Evolutionary conservation across 108 stramenopile genomes (phyloP), one percentile per base, ranked within the genome.

Genomic region (Chaetoceros tenuissimus): DNA sequence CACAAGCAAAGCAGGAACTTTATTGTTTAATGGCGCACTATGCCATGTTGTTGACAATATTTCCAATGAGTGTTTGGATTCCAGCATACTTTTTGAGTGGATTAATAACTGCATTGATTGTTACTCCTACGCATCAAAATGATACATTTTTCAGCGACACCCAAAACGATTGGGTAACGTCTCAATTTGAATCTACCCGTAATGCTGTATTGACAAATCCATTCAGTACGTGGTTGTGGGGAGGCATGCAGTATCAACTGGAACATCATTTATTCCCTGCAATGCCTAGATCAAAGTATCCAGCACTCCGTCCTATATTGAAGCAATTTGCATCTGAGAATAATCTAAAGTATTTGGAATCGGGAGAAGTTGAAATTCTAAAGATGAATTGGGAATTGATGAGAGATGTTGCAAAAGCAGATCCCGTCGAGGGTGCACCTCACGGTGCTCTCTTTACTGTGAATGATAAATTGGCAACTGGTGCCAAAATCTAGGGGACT

Each of bases 211-310:
- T 45, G 48, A 67, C 68, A 28, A 80, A 76, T 56, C 75, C 72
- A 3, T 71, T 77, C 62, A 65, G 69, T 13, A 72, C 76, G 51
- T 82, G 80, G 77, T 51, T 85, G 44, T 85, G 81, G 81, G 84
- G 84, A 2, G 84, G 84, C 29, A 85, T 85, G 84, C 81, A 85
- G 66, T 82, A 85, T 62, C 84, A 85, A 68, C 67, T 85, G 46
- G 81, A 82, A 68, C 92, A 93, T 64, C 88, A 90, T 66, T 63
- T 93, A 31, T 90, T 90, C 71, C 92, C 92, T 24, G 67, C 65
- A 29, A 72, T 85, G 71, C 91, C 91, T 21, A 71, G 85, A 53
- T 86, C 81, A 55, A 86, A 88, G 53, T 85, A 84, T 53, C 61
- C 67, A 18, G 46, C 48, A 48, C 62, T 82, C 24, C 81, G 73